Conservation (phyloP, 2,329 filamentous ascomycete genomes). For the Cercospora citrullina region DNA sequence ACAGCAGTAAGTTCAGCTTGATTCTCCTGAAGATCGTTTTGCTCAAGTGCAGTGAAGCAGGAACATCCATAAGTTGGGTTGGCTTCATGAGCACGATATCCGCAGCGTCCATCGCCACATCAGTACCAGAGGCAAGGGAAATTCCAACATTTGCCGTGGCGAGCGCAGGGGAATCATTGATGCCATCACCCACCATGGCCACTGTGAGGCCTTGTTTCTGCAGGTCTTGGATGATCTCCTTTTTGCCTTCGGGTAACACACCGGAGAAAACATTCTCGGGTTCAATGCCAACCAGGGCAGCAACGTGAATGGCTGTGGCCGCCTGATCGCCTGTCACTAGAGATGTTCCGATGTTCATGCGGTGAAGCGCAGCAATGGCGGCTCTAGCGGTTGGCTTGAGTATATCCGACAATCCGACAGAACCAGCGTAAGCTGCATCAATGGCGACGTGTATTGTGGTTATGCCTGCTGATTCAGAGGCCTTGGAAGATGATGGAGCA, state of each 20-base stretch:
- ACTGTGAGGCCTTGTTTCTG: conserved; percentile 75
- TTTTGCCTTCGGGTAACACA: conserved; percentile 90
- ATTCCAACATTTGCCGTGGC: conserved; percentile 92
- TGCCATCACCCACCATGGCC: conserved; percentile 97
- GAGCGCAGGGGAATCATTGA: conserved; percentile 95
- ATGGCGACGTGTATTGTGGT: conserved; percentile 93
- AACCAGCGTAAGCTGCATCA: conserved; percentile 75
- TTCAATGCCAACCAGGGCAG: conserved; percentile 76
- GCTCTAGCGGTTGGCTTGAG: conserved; percentile 85
- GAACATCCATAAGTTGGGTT: conserved; percentile 89
- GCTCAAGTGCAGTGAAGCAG: conserved; percentile 77
- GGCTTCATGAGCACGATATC: conserved; percentile 95
- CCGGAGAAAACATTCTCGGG: conserved; percentile 75
- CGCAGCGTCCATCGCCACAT: conserved; percentile 96
- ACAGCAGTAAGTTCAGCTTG: conserved; percentile 90
- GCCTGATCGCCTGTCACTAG: conserved; percentile 93
- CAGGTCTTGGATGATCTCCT: conserved; percentile 75
- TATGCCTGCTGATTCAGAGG: conserved; percentile 63
- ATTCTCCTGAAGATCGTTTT: conserved; percentile 87
- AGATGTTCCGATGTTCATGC: conserved; percentile 81
- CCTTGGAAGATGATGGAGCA: conserved; percentile 38
- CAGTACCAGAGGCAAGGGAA: conserved; percentile 86
- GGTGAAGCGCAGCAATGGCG: conserved; percentile 75
- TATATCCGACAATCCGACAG: conserved; percentile 81
- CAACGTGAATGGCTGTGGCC: conserved; percentile 80